Evolutionary conservation across 768 basidiomycete species (phyloP).

Genomic region (Pleurotus citrinopileatus): DNA sequence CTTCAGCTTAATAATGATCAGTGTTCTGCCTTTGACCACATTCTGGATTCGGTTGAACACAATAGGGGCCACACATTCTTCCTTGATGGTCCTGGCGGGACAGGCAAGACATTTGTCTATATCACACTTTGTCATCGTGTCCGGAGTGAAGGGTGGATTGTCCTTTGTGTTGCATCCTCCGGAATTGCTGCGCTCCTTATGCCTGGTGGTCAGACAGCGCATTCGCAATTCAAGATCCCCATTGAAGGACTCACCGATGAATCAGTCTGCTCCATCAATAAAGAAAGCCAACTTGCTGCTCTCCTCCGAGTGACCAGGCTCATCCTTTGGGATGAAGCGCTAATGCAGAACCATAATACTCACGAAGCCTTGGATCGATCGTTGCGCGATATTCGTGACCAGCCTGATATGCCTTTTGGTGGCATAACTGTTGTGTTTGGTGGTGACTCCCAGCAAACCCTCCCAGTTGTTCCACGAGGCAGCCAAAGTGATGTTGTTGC

Average conservation of each 20-base stretch:
- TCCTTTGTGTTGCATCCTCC: conserved; percentile 47
- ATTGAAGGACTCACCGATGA: conserved; percentile 17
- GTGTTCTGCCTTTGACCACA: conserved; percentile 22
- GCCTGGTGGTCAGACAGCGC: conserved; percentile 41
- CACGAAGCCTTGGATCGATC: conserved; percentile 33
- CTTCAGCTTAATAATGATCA: conserved; percentile 29
- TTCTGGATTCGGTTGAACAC: conserved; percentile 23
- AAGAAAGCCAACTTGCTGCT: conserved; percentile 19
- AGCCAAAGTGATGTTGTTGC: conserved; percentile 30
- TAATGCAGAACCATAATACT: conserved; percentile 28
- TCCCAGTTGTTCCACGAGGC: conserved; percentile 34
- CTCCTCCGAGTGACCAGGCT: conserved; percentile 24
- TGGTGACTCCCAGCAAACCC: conserved; percentile 39
- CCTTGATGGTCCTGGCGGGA: conserved; percentile 40
- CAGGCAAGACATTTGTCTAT: conserved; percentile 45
- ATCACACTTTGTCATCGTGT: conserved; percentile 28
- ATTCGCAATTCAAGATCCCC: conserved; percentile 48
- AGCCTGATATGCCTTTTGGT: conserved; percentile 26
- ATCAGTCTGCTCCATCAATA: conserved; percentile 25
- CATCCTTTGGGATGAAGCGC: conserved; percentile 37
- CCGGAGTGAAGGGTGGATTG: conserved; percentile 25
- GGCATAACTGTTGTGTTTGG: conserved; percentile 35
- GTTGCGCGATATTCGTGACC: conserved; percentile 23
- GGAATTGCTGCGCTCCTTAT: conserved; percentile 46
- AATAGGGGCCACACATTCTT: conserved; percentile 28